A percentile compares a stretch with the other conserved stretches of the same genome.
phyloP scores from a whole-genome alignment of 2,329 filamentous ascomycete genomes.

The Aphanoascus verrucosus region DNA sequence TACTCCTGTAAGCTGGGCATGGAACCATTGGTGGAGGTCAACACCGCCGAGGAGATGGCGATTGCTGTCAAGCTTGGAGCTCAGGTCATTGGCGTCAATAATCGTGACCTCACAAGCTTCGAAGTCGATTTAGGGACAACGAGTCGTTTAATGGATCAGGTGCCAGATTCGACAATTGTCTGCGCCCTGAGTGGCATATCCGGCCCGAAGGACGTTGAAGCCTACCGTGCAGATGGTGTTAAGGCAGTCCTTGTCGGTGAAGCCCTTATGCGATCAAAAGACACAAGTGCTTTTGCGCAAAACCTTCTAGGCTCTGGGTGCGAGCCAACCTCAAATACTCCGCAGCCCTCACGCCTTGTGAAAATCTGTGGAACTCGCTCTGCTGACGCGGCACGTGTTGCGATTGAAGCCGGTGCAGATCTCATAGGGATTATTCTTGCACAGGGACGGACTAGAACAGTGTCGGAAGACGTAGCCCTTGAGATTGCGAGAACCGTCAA shows the following conservation, averaged over 20 bases:
- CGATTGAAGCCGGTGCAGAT: slow-evolving; percentile 79
- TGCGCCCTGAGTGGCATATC: slow-evolving; percentile 93
- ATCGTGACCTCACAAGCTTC: slow-evolving; percentile 90
- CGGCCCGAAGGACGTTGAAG: slow-evolving; percentile 72
- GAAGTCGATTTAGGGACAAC: slow-evolving; percentile 93
- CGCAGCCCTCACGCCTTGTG: slow-evolving; percentile 49
- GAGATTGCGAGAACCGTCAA: slow-evolving; percentile 74
- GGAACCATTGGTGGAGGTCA: slow-evolving; percentile 96
- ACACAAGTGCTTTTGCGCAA: slow-evolving; percentile 72
- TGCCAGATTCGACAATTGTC: slow-evolving; percentile 74
- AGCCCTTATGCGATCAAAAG: slow-evolving; percentile 81
- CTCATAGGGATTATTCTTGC: slow-evolving; percentile 89
- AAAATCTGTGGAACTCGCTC: slow-evolving; percentile 93
- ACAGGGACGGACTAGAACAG: slow-evolving; percentile 65
- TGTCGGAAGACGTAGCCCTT: slow-evolving; percentile 65
- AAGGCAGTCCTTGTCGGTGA: slow-evolving; percentile 91
- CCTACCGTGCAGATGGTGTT: slow-evolving; percentile 80
- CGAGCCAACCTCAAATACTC: slow-evolving; percentile 17
- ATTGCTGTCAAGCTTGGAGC: slow-evolving; percentile 75
- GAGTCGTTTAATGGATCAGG: slow-evolving; percentile 73
- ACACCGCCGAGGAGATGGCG: slow-evolving; percentile 86
- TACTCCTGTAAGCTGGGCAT: slow-evolving; percentile 87
- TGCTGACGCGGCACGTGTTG: slow-evolving; percentile 65
- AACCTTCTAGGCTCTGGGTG: slow-evolving; percentile 58
- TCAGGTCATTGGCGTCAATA: slow-evolving; percentile 93